phyloP scores from a whole-genome alignment of 352 stramenopile species.

The Pythium phragmitis region DNA sequence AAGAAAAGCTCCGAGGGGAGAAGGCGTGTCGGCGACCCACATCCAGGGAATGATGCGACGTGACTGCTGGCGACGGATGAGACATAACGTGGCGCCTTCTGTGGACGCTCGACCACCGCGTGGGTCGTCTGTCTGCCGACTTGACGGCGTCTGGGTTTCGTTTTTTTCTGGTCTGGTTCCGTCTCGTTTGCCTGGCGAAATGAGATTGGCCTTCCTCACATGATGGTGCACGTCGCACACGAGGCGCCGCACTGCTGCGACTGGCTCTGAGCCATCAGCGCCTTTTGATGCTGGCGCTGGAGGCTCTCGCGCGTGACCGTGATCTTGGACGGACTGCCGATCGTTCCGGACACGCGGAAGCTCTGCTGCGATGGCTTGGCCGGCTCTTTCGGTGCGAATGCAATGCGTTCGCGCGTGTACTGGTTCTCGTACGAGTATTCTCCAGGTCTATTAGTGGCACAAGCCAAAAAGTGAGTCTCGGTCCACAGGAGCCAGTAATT shows the following conservation, averaged over 20 bases:
- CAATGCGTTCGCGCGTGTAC: constrained; percentile 88
- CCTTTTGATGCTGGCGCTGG: constrained; percentile 85
- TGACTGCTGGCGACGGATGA: too few species aligned
- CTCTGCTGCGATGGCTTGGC: constrained; percentile 87
- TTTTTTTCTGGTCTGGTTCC: not conserved
- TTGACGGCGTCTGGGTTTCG: too few species aligned
- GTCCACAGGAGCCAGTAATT: not conserved
- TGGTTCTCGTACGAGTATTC: constrained; percentile 90
- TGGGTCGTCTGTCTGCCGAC: too few species aligned
- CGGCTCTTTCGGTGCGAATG: constrained; percentile 80
- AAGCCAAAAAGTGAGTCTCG: not conserved
- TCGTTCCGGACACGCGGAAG: constrained; percentile 45
- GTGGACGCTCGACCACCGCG: too few species aligned
- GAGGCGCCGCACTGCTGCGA: constrained; percentile 55
- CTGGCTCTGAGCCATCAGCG: constrained; percentile 69
- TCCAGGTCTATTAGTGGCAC: constrained; percentile 41
- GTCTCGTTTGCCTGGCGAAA: not conserved
- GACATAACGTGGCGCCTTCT: too few species aligned
- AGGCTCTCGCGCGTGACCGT: constrained; percentile 84
- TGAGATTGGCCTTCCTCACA: constrained; percentile 29
- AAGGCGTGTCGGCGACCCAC: too few species aligned
- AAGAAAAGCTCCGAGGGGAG: not conserved
- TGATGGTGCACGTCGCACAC: constrained; percentile 58
- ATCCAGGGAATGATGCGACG: too few species aligned
- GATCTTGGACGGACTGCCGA: constrained; percentile 37